Conservation (phyloP, 2,329 filamentous ascomycete genomes). For the Teratosphaeria gauchensis region DNA sequence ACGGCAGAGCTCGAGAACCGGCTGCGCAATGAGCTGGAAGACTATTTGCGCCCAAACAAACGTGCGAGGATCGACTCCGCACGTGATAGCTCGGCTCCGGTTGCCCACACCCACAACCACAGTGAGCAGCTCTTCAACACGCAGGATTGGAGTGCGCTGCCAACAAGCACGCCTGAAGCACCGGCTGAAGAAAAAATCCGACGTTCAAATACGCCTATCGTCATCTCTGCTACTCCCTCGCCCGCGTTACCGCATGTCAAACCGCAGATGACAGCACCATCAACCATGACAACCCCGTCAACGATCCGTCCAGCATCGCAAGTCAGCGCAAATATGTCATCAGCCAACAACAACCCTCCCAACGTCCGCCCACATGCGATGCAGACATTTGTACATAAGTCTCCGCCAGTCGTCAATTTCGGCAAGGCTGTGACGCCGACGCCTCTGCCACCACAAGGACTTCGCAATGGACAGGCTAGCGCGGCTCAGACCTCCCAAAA, state of each 20-base stretch:
- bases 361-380: not conserved
- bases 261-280: not conserved
- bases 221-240: not conserved
- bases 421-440: not conserved
- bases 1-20: not conserved
- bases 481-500: not conserved
- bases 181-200: not conserved
- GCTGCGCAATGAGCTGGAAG: not conserved
- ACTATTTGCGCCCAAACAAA: not conserved
- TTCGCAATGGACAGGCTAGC: not conserved
- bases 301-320: not conserved
- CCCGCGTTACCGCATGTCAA: not conserved
- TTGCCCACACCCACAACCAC: not conserved
- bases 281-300: not conserved
- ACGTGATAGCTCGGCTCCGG: not conserved
- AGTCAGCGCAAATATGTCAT: not conserved
- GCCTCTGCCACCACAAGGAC: not conserved
- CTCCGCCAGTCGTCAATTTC: not conserved
- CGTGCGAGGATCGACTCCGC: not conserved
- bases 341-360: not conserved
- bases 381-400: not conserved
- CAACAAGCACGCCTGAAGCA: not conserved
- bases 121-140: not conserved
- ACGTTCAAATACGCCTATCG: not conserved
- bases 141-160: not conserved